Percentiles rank a stretch among this genome's conserved stretches.
These are phyloP conservation scores for Omphalea diandra DNA, from an alignment of 441 rosid species.

Conservation along the genomic window DNA sequence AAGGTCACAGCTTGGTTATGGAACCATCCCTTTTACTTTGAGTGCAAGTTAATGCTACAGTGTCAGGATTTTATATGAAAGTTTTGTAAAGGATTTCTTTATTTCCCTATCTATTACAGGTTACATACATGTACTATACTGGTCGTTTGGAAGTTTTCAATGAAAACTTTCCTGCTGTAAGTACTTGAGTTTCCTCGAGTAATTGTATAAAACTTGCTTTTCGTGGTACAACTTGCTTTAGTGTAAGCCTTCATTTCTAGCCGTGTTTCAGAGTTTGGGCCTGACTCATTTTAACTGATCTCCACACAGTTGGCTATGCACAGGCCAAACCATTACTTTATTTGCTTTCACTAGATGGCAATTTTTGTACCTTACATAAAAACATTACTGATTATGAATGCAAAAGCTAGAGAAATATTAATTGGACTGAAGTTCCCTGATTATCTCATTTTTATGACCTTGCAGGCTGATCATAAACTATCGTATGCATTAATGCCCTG, in stretches of 20 bases:
- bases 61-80: neutral
- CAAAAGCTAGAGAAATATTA: too few species aligned
- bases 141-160: constrained; percentile 97
- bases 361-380: too few species aligned
- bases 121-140: constrained; percentile 97
- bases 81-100: constrained; percentile 14
- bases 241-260: neutral
- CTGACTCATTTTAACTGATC: too few species aligned
- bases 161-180: constrained; percentile 90
- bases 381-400: too few species aligned
- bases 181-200: constrained; percentile 25
- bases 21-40: neutral
- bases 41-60: neutral
- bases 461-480: constrained; percentile 91
- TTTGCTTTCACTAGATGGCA: too few species aligned
- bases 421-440: neutral
- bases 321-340: too few species aligned
- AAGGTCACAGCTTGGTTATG: constrained; percentile 46
- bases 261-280: neutral
- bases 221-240: neutral
- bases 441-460: constrained; percentile 18
- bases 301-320: too few species aligned
- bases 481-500: constrained; percentile 83
- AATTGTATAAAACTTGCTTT: neutral
- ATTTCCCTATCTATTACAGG: constrained; percentile 43